These are phyloP conservation scores for Clarireedia hainanense DNA, from an alignment of 2,329 filamentous ascomycete species.

Conservation along the genomic window DNA sequence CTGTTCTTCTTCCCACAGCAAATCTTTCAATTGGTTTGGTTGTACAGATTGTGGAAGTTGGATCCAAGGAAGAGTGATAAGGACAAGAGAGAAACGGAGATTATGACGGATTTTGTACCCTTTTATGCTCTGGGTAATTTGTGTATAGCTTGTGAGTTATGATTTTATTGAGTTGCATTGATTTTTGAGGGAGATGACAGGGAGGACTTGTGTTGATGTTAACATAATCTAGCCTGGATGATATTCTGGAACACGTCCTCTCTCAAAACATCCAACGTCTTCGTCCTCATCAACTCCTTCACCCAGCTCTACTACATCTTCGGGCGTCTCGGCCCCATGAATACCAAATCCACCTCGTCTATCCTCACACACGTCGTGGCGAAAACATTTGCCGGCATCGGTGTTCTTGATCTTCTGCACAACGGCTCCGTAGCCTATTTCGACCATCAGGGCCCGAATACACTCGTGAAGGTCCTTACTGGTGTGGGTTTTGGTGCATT, in stretches of 20 bases:
- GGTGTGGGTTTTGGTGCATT: slow-evolving; percentile 44
- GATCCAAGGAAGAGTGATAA: slow-evolving; percentile 33
- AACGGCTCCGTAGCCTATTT: slow-evolving; percentile 50
- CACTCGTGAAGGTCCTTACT: slow-evolving; percentile 42
- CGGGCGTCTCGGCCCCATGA: slow-evolving; percentile 40
- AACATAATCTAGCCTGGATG: slow-evolving; percentile 42
- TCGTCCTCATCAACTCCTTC: slow-evolving; percentile 48
- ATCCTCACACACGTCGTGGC: slow-evolving; percentile 49
- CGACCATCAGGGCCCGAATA: slow-evolving; percentile 38
- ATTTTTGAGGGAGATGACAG: not conserved
- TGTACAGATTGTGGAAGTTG: slow-evolving; percentile 46
- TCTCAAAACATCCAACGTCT: slow-evolving; percentile 43
- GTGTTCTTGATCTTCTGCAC: slow-evolving; percentile 50
- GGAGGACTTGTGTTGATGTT: not conserved
- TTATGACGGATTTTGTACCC: slow-evolving; percentile 47
- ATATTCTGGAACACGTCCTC: slow-evolving; percentile 50
- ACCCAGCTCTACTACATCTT: slow-evolving; percentile 47
- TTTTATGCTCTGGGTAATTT: slow-evolving; percentile 49
- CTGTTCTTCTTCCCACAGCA: slow-evolving; percentile 56
- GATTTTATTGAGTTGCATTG: not conserved
- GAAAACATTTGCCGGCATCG: slow-evolving; percentile 54
- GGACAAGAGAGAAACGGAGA: slow-evolving; percentile 34
- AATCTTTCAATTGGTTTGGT: slow-evolving; percentile 48
- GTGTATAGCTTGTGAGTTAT: slow-evolving; percentile 46
- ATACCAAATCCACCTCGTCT: slow-evolving; percentile 40